Evolutionary conservation across 805 yeast genomes (phyloP).

Genomic region (Kockiozyma suomiensis): DNA sequence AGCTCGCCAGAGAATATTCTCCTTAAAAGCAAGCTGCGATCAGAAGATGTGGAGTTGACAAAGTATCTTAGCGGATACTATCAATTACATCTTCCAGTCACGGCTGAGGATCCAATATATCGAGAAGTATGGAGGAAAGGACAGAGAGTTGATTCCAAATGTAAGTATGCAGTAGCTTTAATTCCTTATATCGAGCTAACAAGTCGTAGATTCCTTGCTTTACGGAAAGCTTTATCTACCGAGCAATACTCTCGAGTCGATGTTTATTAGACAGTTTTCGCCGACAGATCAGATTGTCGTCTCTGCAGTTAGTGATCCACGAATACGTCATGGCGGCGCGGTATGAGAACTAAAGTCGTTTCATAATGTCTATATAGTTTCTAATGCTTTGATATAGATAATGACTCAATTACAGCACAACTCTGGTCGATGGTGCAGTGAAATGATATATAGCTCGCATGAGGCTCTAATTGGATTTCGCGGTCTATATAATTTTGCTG

Average conservation of each 20-base stretch:
- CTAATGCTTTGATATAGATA: constrained; percentile 50
- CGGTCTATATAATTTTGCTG: constrained; percentile 67
- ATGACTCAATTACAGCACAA: constrained; percentile 74
- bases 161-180: constrained; percentile 8
- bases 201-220: constrained; percentile 49
- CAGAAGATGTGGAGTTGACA: constrained; percentile 54
- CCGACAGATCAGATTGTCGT: constrained; percentile 64
- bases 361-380: background rate
- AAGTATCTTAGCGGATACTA: constrained; percentile 71
- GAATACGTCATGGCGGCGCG: constrained; percentile 55
- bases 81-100: constrained; percentile 53
- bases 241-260: constrained; percentile 81
- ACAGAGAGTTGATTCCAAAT: constrained; percentile 35
- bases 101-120: constrained; percentile 35
- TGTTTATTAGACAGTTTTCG: constrained; percentile 68
- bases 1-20: constrained; percentile 49
- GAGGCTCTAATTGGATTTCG: constrained; percentile 84
- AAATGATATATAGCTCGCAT: constrained; percentile 77
- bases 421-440: constrained; percentile 64
- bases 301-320: constrained; percentile 73
- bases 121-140: constrained; percentile 40
- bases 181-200: too few species aligned
- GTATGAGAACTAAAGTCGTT: constrained; percentile 15
- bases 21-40: constrained; percentile 9
- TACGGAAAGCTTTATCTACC: constrained; percentile 92